phyloP scores from a whole-genome alignment of 179 eudicot species.

The Patellifolia procumbens region DNA sequence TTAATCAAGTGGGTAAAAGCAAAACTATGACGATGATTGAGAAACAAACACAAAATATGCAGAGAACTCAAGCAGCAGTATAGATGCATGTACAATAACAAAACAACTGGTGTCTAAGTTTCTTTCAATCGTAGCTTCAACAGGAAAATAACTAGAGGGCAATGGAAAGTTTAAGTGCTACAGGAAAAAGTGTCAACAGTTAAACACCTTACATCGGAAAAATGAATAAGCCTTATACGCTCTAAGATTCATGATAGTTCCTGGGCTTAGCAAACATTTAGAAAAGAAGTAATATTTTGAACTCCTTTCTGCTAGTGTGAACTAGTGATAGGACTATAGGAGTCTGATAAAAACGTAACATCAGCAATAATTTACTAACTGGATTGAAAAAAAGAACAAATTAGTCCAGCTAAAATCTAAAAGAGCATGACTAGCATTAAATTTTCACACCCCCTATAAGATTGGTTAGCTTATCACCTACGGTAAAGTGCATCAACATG shows the following conservation, averaged over 20 bases:
- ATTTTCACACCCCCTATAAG: background rate
- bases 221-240: background rate
- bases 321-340: background rate
- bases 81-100: background rate
- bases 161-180: background rate
- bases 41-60: background rate
- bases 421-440: too few relatives aligned
- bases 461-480: background rate
- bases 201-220: background rate
- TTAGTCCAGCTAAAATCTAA: background rate
- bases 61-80: background rate
- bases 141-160: background rate
- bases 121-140: background rate
- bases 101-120: background rate
- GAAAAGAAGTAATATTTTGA: background rate
- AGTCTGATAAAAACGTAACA: background rate
- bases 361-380: background rate
- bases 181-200: background rate
- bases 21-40: background rate
- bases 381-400: background rate
- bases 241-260: background rate
- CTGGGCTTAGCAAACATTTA: background rate
- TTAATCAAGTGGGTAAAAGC: conserved; percentile 1
- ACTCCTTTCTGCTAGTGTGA: background rate
- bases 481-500: too few relatives aligned